phyloP scores from a whole-genome alignment of 305 asterid genomes.

The Nicotiana rustica region DNA sequence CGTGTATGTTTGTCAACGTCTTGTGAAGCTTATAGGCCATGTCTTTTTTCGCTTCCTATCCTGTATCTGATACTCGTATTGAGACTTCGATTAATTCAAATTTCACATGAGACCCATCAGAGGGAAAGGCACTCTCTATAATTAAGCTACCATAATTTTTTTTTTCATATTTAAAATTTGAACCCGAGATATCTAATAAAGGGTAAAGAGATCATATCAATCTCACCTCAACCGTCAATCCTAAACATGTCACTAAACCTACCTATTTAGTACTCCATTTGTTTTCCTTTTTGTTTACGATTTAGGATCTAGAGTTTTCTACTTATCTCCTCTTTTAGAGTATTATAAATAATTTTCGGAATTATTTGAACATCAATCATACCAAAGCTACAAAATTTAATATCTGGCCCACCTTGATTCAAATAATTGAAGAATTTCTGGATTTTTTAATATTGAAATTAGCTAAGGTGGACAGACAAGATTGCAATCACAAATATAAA shows the following conservation, averaged over 20 bases:
- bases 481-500: not conserved
- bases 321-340: not conserved
- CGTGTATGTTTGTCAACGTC: not conserved
- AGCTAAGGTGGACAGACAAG: not conserved
- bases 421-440: conserved; percentile 18
- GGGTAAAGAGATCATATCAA: too few species aligned
- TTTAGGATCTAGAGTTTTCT: not conserved
- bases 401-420: not conserved
- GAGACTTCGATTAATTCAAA: not conserved
- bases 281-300: not conserved
- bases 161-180: too few species aligned
- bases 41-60: not conserved
- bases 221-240: too few species aligned
- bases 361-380: not conserved
- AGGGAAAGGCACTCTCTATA: too few species aligned
- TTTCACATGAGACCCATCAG: too few species aligned
- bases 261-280: too few species aligned
- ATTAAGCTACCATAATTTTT: too few species aligned
- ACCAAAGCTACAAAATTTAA: not conserved
- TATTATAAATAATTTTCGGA: not conserved
- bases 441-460: conserved; percentile 5
- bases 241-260: not conserved
- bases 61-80: rapidly evolving
- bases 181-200: rapidly evolving
- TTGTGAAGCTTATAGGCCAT: not conserved